Evolutionary conservation across 352 stramenopile species (phyloP).

Genomic region (Phytophthora lateralis): DNA sequence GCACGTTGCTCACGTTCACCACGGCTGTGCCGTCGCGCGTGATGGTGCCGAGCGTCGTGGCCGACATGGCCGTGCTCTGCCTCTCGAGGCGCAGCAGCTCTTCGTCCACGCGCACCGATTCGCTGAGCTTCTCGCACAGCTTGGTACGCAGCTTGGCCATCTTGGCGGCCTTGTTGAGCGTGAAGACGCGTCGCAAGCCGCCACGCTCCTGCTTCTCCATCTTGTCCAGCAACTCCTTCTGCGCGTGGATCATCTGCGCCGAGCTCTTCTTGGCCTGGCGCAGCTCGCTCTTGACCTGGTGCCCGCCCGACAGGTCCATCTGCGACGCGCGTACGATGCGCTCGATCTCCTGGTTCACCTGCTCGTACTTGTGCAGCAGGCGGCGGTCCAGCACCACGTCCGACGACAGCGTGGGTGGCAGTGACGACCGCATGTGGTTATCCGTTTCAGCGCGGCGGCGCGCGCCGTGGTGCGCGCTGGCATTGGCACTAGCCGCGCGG

Average conservation of each 20-base stretch:
- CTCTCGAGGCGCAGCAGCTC: conserved; percentile 70
- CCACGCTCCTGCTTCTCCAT: conserved; percentile 77
- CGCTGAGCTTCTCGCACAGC: conserved; percentile 72
- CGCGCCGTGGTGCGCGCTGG: conserved; percentile 4
- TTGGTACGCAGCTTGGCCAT: conserved; percentile 78
- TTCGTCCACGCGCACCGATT: conserved; percentile 69
- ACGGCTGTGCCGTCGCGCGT: conserved; percentile 37
- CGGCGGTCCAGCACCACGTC: conserved; percentile 62
- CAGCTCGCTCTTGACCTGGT: conserved; percentile 55
- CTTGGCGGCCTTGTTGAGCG: conserved; percentile 69
- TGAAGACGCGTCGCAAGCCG: conserved; percentile 68
- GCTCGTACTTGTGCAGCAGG: conserved; percentile 75
- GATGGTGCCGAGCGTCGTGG: conserved; percentile 58
- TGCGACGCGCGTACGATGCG: conserved; percentile 69
- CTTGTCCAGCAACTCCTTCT: conserved; percentile 84
- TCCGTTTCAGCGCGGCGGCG: conserved; percentile 41
- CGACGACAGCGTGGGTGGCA: conserved; percentile 37
- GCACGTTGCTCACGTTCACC: conserved; percentile 43
- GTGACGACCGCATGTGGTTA: conserved; percentile 40
- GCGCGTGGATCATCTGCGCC: conserved; percentile 76
- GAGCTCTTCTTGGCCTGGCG: conserved; percentile 68
- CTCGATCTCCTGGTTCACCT: conserved; percentile 80
- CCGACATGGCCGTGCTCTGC: conserved; percentile 65
- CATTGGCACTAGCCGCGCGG: background rate
- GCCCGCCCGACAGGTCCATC: conserved; percentile 38